Base-by-base conservation (phyloP, 208 protist species). In the Trypanosoma theileri region DNA sequence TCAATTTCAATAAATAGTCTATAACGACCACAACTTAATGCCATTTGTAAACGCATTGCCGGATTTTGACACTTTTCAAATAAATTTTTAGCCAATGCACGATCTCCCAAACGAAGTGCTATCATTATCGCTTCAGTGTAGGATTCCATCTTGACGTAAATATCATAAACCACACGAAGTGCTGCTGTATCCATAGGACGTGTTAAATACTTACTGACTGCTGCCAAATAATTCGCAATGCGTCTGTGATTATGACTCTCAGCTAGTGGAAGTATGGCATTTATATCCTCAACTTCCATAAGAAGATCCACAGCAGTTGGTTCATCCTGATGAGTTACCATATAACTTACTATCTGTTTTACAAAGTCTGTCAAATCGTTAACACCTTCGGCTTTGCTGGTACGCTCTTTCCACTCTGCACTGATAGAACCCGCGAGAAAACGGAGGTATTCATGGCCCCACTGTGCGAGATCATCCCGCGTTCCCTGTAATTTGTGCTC, bases 381-480 rank as follows among this genome's bases (percentile, higher is more conserved):
- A 22, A 85, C 91, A 61, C 79, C 74, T 48, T 88, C 86, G 4
- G 56, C 66, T 44, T 79, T 84, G 53, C 61, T 68, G 16, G 68
- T 54, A 3, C 88, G 80, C 52, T 87, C 81, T 51, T 91, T 84
- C 84, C 96, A 99, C 80, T 98, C 96, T 13, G 86, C 84, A 17
- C 82, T 92, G 48, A 99, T 91, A 69, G 98, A 95, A 11, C 91
- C 97, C 3, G 97, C 78, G 26, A 99, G 86, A 73, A 95, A 92
- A 70, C 97, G 84, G 19, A 99, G 91, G 75, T 99, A 99, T 84
- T 99, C 99, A 77, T 99, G 98, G 9, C 99, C 99, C 98, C 99
- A 99, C 44, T 83, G 54, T 7, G 86, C 97, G 10, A 99, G 73
- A 48, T 98, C 91, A 55, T 97, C 89, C 14, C 66, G 83, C n/a